phyloP scores from a whole-genome alignment of 352 stramenopile genomes.

The Phytophthora nicotianae region DNA sequence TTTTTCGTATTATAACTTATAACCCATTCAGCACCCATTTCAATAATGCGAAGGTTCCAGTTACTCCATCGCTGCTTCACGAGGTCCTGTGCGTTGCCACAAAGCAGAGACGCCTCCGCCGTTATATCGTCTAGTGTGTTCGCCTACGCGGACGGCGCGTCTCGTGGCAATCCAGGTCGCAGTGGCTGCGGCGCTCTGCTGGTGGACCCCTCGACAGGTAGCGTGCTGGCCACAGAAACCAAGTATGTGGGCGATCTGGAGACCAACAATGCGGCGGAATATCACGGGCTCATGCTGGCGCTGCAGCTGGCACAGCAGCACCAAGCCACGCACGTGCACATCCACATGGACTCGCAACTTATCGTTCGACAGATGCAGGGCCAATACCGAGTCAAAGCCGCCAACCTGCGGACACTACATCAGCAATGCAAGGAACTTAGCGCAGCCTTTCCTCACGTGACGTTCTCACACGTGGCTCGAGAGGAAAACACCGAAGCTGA shows the following conservation, averaged over 20 bases:
- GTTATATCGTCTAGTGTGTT: constrained; percentile 21
- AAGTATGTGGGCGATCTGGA: constrained; percentile 63
- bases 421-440: constrained; percentile 47
- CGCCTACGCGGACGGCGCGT: constrained; percentile 71
- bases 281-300: constrained; percentile 65
- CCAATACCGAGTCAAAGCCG: constrained; percentile 72
- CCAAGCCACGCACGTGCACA: constrained; percentile 38
- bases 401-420: constrained; percentile 54
- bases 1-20: no score
- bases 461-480: constrained; percentile 58
- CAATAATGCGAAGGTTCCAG: constrained; percentile 7
- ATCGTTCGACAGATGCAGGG: constrained; percentile 79
- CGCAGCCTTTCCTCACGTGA: constrained; percentile 36
- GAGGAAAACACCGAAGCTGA: constrained; percentile 61
- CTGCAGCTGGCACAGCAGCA: constrained; percentile 57
- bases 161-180: constrained; percentile 69
- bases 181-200: constrained; percentile 70
- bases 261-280: constrained; percentile 82
- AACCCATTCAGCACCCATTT: background rate
- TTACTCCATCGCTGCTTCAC: constrained; percentile 11
- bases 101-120: background rate
- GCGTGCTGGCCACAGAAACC: constrained; percentile 46
- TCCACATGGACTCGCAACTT: constrained; percentile 85
- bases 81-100: constrained; percentile 2
- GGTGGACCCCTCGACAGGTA: constrained; percentile 40